Conservation (phyloP, 169 alveolate genomes). For the Cardiosporidium cionae region DNA sequence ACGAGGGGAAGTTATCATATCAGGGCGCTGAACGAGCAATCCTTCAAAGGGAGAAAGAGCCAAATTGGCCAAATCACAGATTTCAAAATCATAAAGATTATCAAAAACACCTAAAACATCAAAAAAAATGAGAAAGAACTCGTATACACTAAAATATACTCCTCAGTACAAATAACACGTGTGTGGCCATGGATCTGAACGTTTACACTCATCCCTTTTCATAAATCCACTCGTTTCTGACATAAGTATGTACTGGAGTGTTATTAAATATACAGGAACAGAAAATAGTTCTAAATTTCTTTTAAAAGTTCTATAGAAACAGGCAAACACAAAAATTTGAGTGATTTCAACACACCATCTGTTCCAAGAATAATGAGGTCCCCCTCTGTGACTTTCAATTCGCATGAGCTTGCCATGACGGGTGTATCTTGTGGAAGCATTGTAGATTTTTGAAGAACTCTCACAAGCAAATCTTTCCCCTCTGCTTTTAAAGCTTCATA, state of each 20-base stretch:
- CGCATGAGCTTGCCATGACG: constrained; percentile 25
- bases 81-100: constrained; percentile 47
- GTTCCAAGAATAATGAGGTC: constrained; percentile 49
- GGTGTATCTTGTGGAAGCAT: constrained; percentile 50
- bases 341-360: constrained; percentile 57
- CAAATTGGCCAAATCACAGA: constrained; percentile 43
- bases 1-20: constrained; percentile 26
- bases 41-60: constrained; percentile 50
- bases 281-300: not conserved
- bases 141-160: no score
- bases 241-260: no score
- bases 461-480: constrained; percentile 42
- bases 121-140: no score
- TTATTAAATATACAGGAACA: no score
- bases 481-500: constrained; percentile 24
- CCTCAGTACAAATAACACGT: no score
- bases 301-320: not conserved
- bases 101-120: constrained; percentile 34
- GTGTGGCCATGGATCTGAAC: no score
- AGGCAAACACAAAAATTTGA: no score
- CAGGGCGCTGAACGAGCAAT: constrained; percentile 13
- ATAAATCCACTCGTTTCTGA: no score
- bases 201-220: no score
- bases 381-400: constrained; percentile 21
- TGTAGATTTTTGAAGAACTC: constrained; percentile 31